Percentiles rank a stretch among this genome's conserved stretches.
Evolutionary conservation across 1,284 basidiomycete genomes (phyloP).

Genomic region (Acaromyces ingoldii): DNA sequence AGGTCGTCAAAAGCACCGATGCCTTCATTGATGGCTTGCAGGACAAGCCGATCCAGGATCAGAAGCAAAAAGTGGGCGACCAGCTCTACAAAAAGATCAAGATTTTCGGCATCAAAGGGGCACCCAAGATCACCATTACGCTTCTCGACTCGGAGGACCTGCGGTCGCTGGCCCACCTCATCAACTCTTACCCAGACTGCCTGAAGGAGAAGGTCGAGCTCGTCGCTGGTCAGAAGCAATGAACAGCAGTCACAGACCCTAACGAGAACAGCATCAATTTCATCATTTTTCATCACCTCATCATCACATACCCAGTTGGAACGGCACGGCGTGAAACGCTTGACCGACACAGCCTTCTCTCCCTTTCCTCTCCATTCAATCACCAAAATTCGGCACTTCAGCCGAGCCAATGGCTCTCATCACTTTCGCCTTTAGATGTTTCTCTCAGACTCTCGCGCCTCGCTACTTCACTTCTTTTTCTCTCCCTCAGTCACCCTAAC

Average conservation of each 20-base stretch:
- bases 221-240: neutral
- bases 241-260: neutral
- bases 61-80: conserved; percentile 63
- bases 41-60: conserved; percentile 62
- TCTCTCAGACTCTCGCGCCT: too few species aligned
- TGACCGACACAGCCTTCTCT: too few species aligned
- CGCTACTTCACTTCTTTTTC: too few species aligned
- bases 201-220: conserved; percentile 61
- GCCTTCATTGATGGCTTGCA: conserved; percentile 69
- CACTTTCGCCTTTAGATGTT: too few species aligned
- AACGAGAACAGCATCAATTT: neutral
- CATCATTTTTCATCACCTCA: neutral
- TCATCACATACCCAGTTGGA: neutral
- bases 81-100: conserved; percentile 67
- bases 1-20: conserved; percentile 66
- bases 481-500: too few species aligned
- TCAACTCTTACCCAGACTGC: conserved; percentile 76
- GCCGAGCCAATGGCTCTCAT: too few species aligned
- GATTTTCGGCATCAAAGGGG: conserved; percentile 69
- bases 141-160: conserved; percentile 79
- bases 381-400: too few species aligned
- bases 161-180: conserved; percentile 71
- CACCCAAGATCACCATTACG: conserved; percentile 60
- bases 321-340: too few species aligned
- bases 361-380: too few species aligned